Base-by-base conservation (phyloP, 257 asterid species). In the Ehretia macrophylla region DNA sequence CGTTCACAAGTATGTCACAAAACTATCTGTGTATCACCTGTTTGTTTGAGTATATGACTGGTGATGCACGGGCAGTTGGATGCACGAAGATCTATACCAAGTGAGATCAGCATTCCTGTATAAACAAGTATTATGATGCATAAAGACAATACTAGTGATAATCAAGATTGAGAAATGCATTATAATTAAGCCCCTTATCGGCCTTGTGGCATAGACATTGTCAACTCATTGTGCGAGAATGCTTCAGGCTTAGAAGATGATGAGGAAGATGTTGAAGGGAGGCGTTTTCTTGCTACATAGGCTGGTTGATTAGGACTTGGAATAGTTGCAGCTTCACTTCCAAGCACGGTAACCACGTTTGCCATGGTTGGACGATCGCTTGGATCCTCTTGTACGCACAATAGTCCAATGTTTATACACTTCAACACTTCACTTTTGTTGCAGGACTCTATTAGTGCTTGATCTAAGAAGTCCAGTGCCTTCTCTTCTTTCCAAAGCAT, bases 341-440 rank as follows among this genome's bases (percentile, higher is more conserved):
- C 23, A 14, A 75, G 74, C 81, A 75, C 67, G 45, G 5, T 14
- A 2, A 75, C 20, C 6, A 75, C 74, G 17, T 59, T 37, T 8
- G 74, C 42, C 74, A 71, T 75, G 32, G 66, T 23, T 14, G 77
- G 81, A 22, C 81, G 68, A 59, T 75, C 66, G 1, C 22, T 12
- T 0, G 77, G 71, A 51, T 71, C 68, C 59, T 71, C 77, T 38
- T 70, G 69, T 16, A 75, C 77, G 14, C 81, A 75, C 52, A 75
- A 37, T 0, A 75, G 68, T 0, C 74, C 77, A 14, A 75, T 48
- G 47, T 67, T 59, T n/a, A 75, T 59, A 63, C 71, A 71, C 46
- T 45, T 70, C n/a, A 62, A 4, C 5, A 63, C 64, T 54, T 70
- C 70, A 17, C n/a, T 27, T 14, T 22, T 27, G 14, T 58, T 51